These are phyloP conservation scores for Trematosphaeria pertusa DNA, from an alignment of 2,329 filamentous ascomycete genomes.

Conservation along the genomic window DNA sequence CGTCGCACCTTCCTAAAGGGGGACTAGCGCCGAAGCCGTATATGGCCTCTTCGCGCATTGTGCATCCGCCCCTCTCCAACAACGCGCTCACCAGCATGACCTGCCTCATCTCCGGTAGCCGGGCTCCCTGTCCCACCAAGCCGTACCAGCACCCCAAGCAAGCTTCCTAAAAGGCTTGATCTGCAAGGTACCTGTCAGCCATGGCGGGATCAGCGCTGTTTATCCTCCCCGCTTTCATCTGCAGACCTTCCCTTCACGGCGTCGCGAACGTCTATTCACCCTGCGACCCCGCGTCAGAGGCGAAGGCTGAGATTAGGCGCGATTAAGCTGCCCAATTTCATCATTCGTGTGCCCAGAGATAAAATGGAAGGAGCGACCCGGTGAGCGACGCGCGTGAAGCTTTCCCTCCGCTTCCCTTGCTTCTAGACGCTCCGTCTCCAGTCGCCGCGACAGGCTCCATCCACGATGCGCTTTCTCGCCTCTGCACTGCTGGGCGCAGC, in stretches of 20 bases:
- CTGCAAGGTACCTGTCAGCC: conserved; percentile 18
- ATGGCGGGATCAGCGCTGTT: no score
- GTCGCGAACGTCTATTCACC: conserved; percentile 1
- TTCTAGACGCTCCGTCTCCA: neutral
- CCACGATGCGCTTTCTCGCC: conserved; percentile 30
- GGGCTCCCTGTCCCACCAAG: conserved; percentile 4
- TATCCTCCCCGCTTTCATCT: conserved; percentile 10
- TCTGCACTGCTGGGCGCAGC: conserved; percentile 35
- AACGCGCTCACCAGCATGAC: neutral
- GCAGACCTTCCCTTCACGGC: conserved; percentile 16
- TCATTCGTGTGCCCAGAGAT: conserved; percentile 2
- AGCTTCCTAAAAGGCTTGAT: conserved; percentile 18
- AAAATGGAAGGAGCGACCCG: neutral
- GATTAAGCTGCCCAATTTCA: neutral
- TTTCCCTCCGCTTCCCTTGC: neutral
- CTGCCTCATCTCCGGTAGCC: conserved; percentile 2
- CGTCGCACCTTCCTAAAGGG: conserved; percentile 2
- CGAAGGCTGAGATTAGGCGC: neutral
- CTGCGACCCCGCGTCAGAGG: neutral
- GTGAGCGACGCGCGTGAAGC: neutral
- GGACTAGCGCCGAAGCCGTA: neutral
- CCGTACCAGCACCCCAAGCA: conserved; percentile 1
- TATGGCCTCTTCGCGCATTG: neutral
- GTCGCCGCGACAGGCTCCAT: no score
- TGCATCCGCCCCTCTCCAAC: neutral